Conservation (phyloP, 2,329 filamentous ascomycete genomes). For the Fusarium chuoi region DNA sequence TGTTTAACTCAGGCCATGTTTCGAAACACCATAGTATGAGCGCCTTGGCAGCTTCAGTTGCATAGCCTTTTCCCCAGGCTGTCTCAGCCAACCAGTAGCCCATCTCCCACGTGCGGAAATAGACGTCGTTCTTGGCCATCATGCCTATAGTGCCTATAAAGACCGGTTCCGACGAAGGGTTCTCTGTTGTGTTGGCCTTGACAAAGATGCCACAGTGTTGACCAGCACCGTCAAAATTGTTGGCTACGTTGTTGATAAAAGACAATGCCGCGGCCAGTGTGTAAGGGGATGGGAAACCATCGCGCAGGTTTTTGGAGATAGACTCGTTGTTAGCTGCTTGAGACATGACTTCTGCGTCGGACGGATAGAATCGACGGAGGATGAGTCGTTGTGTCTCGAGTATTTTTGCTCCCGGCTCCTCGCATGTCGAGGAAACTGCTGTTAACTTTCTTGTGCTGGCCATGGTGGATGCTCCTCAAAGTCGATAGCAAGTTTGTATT, state of each 20-base stretch:
- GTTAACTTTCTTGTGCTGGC: slow-evolving; percentile 23
- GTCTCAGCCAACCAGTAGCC: slow-evolving; percentile 60
- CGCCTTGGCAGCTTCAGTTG: slow-evolving; percentile 52
- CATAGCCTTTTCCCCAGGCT: slow-evolving; percentile 59
- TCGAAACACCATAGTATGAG: slow-evolving; percentile 58
- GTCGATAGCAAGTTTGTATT: neutral
- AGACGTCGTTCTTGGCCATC: slow-evolving; percentile 49
- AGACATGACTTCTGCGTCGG: slow-evolving; percentile 52
- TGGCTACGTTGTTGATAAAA: slow-evolving; percentile 47
- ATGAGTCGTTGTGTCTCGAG: slow-evolving; percentile 49
- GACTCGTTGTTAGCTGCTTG: slow-evolving; percentile 52
- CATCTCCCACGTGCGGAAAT: slow-evolving; percentile 57
- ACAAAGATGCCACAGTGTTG: slow-evolving; percentile 51
- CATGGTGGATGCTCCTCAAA: slow-evolving; percentile 16
- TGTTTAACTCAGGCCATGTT: slow-evolving; percentile 52
- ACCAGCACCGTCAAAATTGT: slow-evolving; percentile 31
- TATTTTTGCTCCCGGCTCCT: slow-evolving; percentile 45
- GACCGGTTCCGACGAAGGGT: slow-evolving; percentile 38
- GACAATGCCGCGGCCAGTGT: slow-evolving; percentile 50
- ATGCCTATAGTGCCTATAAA: slow-evolving; percentile 57
- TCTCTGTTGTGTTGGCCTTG: slow-evolving; percentile 42
- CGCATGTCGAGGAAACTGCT: slow-evolving; percentile 40
- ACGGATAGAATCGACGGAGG: slow-evolving; percentile 53
- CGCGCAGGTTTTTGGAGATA: slow-evolving; percentile 54
- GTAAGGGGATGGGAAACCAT: slow-evolving; percentile 60